phyloP scores from a whole-genome alignment of 495 filamentous ascomycete species.

The Haplographium delicatum region DNA sequence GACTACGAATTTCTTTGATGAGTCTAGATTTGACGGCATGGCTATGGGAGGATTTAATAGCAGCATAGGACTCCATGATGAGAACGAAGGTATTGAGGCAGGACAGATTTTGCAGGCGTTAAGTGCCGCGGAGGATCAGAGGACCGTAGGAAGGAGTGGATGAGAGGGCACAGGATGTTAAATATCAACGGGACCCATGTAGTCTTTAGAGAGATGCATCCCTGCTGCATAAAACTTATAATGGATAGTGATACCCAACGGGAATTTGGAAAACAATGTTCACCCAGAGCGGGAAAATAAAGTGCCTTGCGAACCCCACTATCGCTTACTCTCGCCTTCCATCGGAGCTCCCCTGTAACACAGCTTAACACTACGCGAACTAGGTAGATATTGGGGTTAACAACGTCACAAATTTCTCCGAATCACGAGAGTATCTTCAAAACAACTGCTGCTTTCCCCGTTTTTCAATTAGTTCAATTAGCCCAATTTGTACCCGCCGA shows the following conservation, averaged over 20 bases:
- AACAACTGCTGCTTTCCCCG: too few relatives aligned
- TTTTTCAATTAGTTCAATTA: neutral
- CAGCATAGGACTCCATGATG: slow-evolving; percentile 9
- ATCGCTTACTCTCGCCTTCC: slow-evolving; percentile 8
- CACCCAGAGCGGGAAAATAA: neutral
- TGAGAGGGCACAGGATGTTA: neutral
- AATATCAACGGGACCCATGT: neutral
- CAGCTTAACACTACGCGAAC: neutral
- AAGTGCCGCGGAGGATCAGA: slow-evolving; percentile 15
- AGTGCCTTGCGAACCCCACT: neutral
- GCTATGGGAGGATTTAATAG: slow-evolving; percentile 1
- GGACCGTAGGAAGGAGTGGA: neutral
- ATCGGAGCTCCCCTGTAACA: neutral
- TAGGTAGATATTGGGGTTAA: too few relatives aligned
- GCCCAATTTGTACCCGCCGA: neutral
- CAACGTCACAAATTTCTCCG: neutral
- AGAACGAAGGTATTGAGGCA: slow-evolving; percentile 25
- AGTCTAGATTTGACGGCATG: slow-evolving; percentile 11
- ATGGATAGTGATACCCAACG: too few relatives aligned
- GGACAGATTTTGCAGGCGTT: slow-evolving; percentile 25
- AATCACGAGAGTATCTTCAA: neutral
- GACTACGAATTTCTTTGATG: slow-evolving; percentile 17
- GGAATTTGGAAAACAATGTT: neutral
- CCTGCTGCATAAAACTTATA: neutral
- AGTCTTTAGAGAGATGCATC: neutral